Percentiles rank a stretch among this genome's conserved stretches.
Conservation (phyloP, 2,329 filamentous ascomycete species). For the Catunica adiposa region DNA sequence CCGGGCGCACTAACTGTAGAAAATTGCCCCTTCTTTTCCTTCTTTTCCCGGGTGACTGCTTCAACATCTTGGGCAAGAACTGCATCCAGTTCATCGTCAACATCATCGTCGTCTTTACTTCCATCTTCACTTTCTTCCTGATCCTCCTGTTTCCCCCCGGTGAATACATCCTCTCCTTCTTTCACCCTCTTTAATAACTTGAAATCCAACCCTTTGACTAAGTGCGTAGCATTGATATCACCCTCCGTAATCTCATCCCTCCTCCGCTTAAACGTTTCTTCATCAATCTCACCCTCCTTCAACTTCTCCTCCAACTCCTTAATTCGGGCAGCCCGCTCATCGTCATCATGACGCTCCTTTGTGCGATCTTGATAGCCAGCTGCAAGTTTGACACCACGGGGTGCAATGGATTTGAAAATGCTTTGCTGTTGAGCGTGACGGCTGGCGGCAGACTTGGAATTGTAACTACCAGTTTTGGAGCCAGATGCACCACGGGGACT, state of each 20-base stretch:
- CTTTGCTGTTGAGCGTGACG: slow-evolving; percentile 41
- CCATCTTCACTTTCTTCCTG: slow-evolving; percentile 34
- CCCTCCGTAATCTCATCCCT: slow-evolving; percentile 67
- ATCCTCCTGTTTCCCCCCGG: slow-evolving; percentile 21
- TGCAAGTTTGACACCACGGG: slow-evolving; percentile 67
- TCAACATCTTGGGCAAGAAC: slow-evolving; percentile 39
- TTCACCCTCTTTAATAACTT: slow-evolving; percentile 55
- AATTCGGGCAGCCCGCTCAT: slow-evolving; percentile 46
- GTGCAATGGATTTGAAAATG: slow-evolving; percentile 61
- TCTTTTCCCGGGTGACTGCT: slow-evolving; percentile 33
- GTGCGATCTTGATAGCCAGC: slow-evolving; percentile 74
- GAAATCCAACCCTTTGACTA: slow-evolving; percentile 85
- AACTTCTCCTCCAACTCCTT: slow-evolving; percentile 66
- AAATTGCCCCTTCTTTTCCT: slow-evolving; percentile 40
- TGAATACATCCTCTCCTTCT: slow-evolving; percentile 50
- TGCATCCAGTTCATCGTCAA: slow-evolving; percentile 51
- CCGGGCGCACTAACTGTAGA: slow-evolving; percentile 37
- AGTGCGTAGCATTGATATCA: slow-evolving; percentile 61
- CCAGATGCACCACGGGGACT: not conserved
- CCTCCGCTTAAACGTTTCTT: slow-evolving; percentile 58
- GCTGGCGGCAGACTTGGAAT: slow-evolving; percentile 31
- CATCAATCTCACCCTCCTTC: slow-evolving; percentile 71
- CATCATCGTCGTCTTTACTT: slow-evolving; percentile 30
- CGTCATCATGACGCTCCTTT: slow-evolving; percentile 39
- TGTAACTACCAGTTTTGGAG: slow-evolving; percentile 23